Evolutionary conservation across 768 basidiomycete genomes (phyloP), one percentile per base, ranked within the genome.

Genomic region (Fomitopsis serialis): DNA sequence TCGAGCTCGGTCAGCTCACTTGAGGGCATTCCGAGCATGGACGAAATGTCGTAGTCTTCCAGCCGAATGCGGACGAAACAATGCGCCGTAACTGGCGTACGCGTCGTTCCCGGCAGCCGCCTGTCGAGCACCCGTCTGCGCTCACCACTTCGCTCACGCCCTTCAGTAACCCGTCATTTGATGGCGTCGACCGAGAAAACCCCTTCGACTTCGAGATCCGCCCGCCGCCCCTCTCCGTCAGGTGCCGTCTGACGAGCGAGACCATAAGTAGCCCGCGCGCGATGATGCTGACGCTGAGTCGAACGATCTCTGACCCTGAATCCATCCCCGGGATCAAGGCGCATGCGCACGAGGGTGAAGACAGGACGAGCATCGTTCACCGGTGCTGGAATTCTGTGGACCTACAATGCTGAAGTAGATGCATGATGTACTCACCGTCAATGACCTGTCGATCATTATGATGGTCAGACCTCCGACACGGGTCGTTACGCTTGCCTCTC

Each of bases 1-100:
- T 74, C 76, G 45, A 75, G 77, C 61, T 69, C 84, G 25, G 78
- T 82, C 57, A 70, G 76, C 48, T 80, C 83, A 22, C 68, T 85
- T 24, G 79, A 82, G 49, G 67, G 63, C 40, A 43, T 50, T 13
- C 46, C 52, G 7, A 32, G 47, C 44, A 55, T 54, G 25, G 73
- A 73, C 44, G 59, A 54, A 42, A 45, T 76, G 19, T 67, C 77
- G 6, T 66, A 75, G 47, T 76, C 76, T 11, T 79, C 70, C 76
- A 77, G 59, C 76, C 77, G 4, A 80, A 82, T 25, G 75, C 68
- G 54, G 81, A 83, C 61, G 66, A 73, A 1, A 74, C 74, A 57
- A 56, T 80, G 55, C 79, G 78, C 35, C 75, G 70, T 45, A 79
- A 81, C 55, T 82, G 81, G 78, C 75, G 76, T 42, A 66, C 62